phyloP scores from a whole-genome alignment of 495 filamentous ascomycete genomes.

The Penicillium simplicissimum region DNA sequence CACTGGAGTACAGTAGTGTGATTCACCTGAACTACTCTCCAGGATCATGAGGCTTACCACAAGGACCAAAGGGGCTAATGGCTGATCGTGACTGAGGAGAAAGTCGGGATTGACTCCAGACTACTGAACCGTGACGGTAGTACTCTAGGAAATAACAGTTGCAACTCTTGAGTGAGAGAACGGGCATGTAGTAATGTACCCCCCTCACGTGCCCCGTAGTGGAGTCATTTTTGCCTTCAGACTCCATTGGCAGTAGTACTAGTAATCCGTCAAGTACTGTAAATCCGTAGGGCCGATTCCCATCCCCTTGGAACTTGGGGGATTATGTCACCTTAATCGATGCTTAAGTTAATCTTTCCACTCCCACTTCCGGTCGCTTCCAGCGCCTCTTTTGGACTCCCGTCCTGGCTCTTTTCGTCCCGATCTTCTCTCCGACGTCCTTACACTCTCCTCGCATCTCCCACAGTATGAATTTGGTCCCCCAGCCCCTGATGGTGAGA shows the following conservation, averaged over 20 bases:
- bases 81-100: not conserved
- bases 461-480: constrained; percentile 2
- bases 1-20: no score
- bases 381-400: constrained; percentile 4
- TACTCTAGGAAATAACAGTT: not conserved
- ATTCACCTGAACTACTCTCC: not conserved
- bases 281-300: no score
- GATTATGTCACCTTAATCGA: constrained; percentile 23
- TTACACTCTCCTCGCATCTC: not conserved
- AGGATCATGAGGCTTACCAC: not conserved
- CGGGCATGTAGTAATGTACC: no score
- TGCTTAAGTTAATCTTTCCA: constrained; percentile 5
- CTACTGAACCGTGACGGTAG: not conserved
- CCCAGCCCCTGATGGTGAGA: constrained; percentile 1
- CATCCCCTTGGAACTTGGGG: not conserved
- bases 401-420: not conserved
- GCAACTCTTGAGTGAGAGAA: not conserved
- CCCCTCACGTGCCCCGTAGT: constrained; percentile 8
- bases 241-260: no score
- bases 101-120: not conserved
- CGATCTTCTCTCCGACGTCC: not conserved
- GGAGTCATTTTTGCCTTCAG: not conserved
- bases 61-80: not conserved
- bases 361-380: constrained; percentile 19
- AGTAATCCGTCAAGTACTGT: no score